Conservation (phyloP, 192 early-diverging fungal genomes). For the Backusella luteola region DNA sequence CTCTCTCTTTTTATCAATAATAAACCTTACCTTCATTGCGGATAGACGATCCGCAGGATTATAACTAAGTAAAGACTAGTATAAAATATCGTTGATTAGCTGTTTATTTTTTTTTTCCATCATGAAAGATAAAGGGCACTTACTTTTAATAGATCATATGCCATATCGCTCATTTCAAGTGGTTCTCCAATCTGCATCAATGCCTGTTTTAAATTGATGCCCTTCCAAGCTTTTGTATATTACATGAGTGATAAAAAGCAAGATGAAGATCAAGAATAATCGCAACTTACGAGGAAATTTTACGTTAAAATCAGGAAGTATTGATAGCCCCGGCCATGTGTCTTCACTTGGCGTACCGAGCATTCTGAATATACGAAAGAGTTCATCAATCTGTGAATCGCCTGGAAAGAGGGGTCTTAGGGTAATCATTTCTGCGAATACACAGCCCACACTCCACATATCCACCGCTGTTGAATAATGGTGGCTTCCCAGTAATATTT, state of each 20-base stretch:
- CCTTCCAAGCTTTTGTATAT: conserved; percentile 16
- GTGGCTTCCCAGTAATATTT: conserved; percentile 89
- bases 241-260: background rate
- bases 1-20: background rate
- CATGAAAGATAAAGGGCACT: background rate
- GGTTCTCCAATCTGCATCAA: background rate
- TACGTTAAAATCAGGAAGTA: conserved; percentile 46
- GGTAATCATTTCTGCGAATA: conserved; percentile 92
- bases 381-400: conserved; percentile 62
- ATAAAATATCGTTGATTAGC: background rate
- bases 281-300: conserved; percentile 45
- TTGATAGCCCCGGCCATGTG: conserved; percentile 55
- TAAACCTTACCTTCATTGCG: conserved; percentile 24
- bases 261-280: background rate
- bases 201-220: background rate
- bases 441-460: conserved; percentile 98
- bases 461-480: conserved; percentile 93
- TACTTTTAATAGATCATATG: conserved; percentile 30
- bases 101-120: background rate
- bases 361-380: conserved; percentile 59
- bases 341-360: conserved; percentile 75
- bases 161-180: conserved; percentile 1
- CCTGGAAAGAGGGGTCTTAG: conserved; percentile 82
- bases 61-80: conserved; percentile 31
- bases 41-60: conserved; percentile 34